phyloP scores from a whole-genome alignment of 1,284 basidiomycete genomes.

The Ganoderma sinense region DNA sequence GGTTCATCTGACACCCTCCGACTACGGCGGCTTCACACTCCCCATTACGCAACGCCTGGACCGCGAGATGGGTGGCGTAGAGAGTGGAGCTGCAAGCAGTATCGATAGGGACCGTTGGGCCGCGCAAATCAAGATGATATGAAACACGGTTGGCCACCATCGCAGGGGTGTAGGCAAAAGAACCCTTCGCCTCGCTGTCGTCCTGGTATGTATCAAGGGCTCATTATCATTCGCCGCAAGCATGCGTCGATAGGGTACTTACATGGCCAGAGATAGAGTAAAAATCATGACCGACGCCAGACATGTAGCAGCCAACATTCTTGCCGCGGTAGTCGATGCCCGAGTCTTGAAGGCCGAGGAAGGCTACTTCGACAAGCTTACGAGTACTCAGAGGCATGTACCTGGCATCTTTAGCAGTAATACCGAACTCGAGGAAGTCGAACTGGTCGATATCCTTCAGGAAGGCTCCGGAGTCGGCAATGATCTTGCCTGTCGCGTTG shows the following conservation, averaged over 20 bases:
- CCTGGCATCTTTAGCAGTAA: conserved; percentile 46
- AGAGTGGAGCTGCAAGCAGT: conserved; percentile 59
- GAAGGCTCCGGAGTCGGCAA: conserved; percentile 44
- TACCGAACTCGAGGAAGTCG: conserved; percentile 50
- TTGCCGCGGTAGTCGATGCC: conserved; percentile 49
- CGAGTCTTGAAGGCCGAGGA: conserved; percentile 49
- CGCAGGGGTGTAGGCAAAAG: conserved; percentile 45
- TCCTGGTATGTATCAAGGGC: conserved; percentile 36
- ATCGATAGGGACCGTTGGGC: conserved; percentile 55
- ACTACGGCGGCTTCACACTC: conserved; percentile 59
- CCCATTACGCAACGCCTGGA: conserved; percentile 50
- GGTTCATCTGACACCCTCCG: conserved; percentile 51
- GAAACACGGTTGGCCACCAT: conserved; percentile 57
- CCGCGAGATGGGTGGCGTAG: conserved; percentile 55
- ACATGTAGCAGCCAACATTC: conserved; percentile 48
- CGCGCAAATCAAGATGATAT: conserved; percentile 54
- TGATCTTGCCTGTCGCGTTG: conserved; percentile 35
- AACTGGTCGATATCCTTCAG: conserved; percentile 46
- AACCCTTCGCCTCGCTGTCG: conserved; percentile 44
- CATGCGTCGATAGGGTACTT: background rate
- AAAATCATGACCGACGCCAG: conserved; percentile 34
- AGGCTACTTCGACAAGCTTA: conserved; percentile 47
- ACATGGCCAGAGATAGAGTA: conserved; percentile 22
- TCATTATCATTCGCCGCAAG: background rate
- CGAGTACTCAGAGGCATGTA: conserved; percentile 45